Evolutionary conservation across 2,329 filamentous ascomycete species (phyloP), one percentile per base, ranked within the genome.

Genomic region (Fusarium tjaetaba): DNA sequence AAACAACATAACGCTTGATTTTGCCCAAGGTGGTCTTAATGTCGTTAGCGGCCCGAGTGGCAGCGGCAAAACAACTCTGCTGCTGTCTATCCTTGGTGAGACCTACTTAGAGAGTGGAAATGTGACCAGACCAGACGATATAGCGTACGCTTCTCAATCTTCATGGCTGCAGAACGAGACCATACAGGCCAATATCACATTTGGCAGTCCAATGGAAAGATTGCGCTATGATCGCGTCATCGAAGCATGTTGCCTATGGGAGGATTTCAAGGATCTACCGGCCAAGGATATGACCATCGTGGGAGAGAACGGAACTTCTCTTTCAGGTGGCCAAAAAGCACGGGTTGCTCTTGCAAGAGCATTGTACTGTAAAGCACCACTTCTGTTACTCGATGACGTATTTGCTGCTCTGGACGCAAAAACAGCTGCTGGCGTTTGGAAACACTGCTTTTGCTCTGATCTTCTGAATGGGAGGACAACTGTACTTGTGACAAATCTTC

Each of bases 381-480:
- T 90, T 5, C 80, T 90, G 28, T 81, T 91, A 2, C 84, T 91
- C 3, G 89, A 91, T 70, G 89, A 91, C 65, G 84, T 90, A 6
- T 89, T 91, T 71, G 88, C 88, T 2, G 89, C 89, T 0, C 82
- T 91, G 2, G 89, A 91, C 73, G 85, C 88, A 24, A 88, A 89
- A 72, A 91, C 89, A 0, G 86, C 87, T 2, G 86, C 87, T 22
- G 81, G 84, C 6, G 83, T 91, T 4, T 90, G 88, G 86, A 85
- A 88, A 65, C 82, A 86, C 61, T 89, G 87, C 72, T 90, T 91
- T 75, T 89, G 88, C 66, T 83, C 85, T 52, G 86, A 88, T 53
- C 75, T 91, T 32, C 82, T 91, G 15, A 82, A 82, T 26, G 87
- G 85, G 14, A 83, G 88, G 36, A 91, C 89, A 3, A 84, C 86